Evolutionary conservation across 176 grass and related monocot species (phyloP).

Genomic region (Triticum monococcum): DNA sequence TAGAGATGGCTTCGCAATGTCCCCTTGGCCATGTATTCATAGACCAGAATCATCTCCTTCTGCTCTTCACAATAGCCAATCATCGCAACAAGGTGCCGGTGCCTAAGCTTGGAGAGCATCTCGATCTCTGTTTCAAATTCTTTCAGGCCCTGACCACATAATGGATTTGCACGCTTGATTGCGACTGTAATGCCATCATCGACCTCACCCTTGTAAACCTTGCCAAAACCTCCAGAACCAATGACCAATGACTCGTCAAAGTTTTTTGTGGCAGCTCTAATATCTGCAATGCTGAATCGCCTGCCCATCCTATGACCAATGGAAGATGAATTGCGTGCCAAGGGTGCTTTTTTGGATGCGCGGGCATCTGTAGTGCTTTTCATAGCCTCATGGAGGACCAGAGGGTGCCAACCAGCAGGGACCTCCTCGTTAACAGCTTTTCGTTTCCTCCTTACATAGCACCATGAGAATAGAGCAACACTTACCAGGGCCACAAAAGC

Average conservation of each 20-base stretch:
- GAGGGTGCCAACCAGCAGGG: constrained; percentile 84
- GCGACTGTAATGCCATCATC: constrained; percentile 66
- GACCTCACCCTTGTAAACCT: constrained; percentile 85
- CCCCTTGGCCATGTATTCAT: constrained; percentile 97
- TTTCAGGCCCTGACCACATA: constrained; percentile 76
- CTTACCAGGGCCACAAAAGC: constrained; percentile 43
- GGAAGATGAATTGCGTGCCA: constrained; percentile 42
- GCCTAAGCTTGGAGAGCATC: constrained; percentile 95
- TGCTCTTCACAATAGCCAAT: constrained; percentile 98
- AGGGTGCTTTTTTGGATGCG: constrained; percentile 40
- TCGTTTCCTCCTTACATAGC: constrained; percentile 59
- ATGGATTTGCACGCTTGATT: constrained; percentile 75
- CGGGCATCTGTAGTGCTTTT: constrained; percentile 84
- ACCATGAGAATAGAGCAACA: constrained; percentile 52
- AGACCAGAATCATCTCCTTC: constrained; percentile 91
- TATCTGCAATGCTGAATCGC: constrained; percentile 74
- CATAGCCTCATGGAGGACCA: constrained; percentile 81
- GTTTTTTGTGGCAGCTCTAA: constrained; percentile 74
- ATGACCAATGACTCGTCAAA: constrained; percentile 86
- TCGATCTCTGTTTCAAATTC: constrained; percentile 97
- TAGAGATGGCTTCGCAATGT: constrained; percentile 93
- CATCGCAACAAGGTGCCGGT: constrained; percentile 91
- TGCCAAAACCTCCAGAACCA: constrained; percentile 87
- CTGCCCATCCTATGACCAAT: constrained; percentile 63
- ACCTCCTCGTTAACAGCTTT: constrained; percentile 51